Evolutionary conservation across 192 early-diverging fungal genomes (phyloP), one percentile per base, ranked within the genome.

Genomic region (Podila epicladia): DNA sequence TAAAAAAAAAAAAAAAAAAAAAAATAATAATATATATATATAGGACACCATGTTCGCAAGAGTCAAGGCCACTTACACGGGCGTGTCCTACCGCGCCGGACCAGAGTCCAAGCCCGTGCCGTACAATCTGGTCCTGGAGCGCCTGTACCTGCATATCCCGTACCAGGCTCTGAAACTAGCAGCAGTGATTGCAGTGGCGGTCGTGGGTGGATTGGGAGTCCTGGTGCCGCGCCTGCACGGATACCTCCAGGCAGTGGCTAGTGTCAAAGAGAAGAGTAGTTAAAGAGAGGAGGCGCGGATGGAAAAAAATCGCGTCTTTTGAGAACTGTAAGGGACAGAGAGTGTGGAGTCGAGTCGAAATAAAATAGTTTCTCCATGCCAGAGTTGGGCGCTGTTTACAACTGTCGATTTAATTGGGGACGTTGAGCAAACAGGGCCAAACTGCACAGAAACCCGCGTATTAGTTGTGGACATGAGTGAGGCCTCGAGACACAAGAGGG

Each of bases 161-260:
- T 80, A 80, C 60, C 77, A 80, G 35, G 77, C 77, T 4, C 62
- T 80, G 15, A 80, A 80, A 28, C 62, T 80, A 8, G 71, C 77
- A 4, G 71, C 15, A 7, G 71, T 45, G 17, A 80, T 80, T 9
- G 62, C 26, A 0, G 53, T 53, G 11, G 71, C 49, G 0, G 71
- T 22, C 2, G 53, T 69, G 15, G 32, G 62, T 0, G 77, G 77
- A 1, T 31, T 80, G 22, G 71, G 66, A 4, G 69, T 61, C 13
- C 12, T 68, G 3, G 77, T 73, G 5, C 77, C 77, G 11, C 68
- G 11, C 1, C 29, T 69, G 8, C 62, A 73, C 35, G 8, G 71
- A 7, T 53, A 35, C 4, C 38, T 78, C 6, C 2, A 26, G 6
- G 24, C 61, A 0, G 41, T 76, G 11, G 62, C 74, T 13, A 26